Percentiles rank a stretch among this genome's conserved stretches.
Conservation (phyloP, 768 basidiomycete genomes). For the Ephemerocybe angulata region DNA sequence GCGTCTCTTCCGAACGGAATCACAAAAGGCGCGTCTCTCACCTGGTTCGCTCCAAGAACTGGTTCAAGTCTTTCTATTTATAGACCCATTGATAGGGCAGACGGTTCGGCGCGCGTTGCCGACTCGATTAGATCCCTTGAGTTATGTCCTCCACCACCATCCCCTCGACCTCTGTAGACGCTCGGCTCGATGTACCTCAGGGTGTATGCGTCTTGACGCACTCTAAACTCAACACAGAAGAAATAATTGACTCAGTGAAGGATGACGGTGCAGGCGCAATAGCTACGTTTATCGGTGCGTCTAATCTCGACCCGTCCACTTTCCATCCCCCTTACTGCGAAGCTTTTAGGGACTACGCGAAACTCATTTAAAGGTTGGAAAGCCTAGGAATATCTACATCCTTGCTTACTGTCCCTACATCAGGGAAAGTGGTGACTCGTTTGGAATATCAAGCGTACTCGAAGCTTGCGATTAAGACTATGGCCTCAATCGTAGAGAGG, state of each 20-base stretch:
- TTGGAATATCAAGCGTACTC: conserved; percentile 85
- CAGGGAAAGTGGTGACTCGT: conserved; percentile 67
- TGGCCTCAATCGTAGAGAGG: conserved; percentile 54
- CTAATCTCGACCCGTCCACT: neutral
- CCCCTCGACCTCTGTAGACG: conserved; percentile 41
- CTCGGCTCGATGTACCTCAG: conserved; percentile 36
- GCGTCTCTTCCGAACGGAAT: too few relatives aligned
- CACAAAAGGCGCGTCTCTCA: too few relatives aligned
- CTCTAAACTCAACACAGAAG: conserved; percentile 49
- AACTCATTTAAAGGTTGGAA: conserved; percentile 74
- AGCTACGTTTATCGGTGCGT: conserved; percentile 67
- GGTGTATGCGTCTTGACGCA: conserved; percentile 61
- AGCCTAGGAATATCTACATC: neutral
- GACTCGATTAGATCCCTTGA: neutral
- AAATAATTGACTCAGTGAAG: conserved; percentile 59
- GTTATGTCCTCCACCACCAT: conserved; percentile 3
- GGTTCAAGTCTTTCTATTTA: neutral
- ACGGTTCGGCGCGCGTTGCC: neutral
- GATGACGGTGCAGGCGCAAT: conserved; percentile 68
- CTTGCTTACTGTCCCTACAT: neutral
- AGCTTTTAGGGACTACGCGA: conserved; percentile 60
- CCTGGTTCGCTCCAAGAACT: too few relatives aligned
- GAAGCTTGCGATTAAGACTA: conserved; percentile 74
- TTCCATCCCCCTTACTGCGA: neutral
- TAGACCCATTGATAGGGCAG: neutral